Percentiles rank a stretch among this genome's conserved stretches.
These are phyloP conservation scores for Gaeumannomyces sp. DNA, from an alignment of 2,329 filamentous ascomycete species.

Conservation along the genomic window DNA sequence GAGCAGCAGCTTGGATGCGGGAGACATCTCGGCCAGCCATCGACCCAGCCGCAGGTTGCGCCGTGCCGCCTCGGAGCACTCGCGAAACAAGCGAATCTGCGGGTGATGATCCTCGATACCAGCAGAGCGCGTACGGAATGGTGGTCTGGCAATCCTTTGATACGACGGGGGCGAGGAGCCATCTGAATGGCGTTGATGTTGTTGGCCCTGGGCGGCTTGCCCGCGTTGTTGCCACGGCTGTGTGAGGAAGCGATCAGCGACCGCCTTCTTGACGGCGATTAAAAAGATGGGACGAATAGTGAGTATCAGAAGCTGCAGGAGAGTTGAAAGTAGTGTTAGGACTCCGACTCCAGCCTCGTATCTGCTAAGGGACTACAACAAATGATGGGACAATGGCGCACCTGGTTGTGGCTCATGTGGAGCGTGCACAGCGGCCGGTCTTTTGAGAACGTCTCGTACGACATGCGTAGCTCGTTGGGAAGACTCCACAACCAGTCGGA, in stretches of 20 bases:
- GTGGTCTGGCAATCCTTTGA: background rate
- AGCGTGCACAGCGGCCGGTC: conserved; percentile 38
- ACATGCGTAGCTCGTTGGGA: conserved; percentile 31
- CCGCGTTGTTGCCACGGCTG: conserved; percentile 8
- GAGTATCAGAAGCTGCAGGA: conserved; percentile 40
- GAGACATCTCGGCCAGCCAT: conserved; percentile 30
- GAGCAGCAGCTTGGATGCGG: conserved; percentile 34
- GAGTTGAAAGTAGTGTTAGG: background rate
- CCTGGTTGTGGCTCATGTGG: conserved; percentile 43
- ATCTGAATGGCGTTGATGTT: background rate
- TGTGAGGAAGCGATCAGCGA: conserved; percentile 33
- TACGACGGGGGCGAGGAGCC: background rate
- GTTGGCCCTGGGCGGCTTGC: background rate
- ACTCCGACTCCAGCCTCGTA: background rate
- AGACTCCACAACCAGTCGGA: conserved; percentile 33
- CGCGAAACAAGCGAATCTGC: conserved; percentile 25
- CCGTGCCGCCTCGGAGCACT: conserved; percentile 38
- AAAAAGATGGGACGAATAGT: conserved; percentile 43
- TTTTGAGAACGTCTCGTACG: conserved; percentile 26
- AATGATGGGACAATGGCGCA: conserved; percentile 2
- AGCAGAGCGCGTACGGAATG: background rate
- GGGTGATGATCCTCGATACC: conserved; percentile 21
- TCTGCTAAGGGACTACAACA: conserved; percentile 9
- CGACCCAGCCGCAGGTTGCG: conserved; percentile 39
- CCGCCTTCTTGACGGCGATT: conserved; percentile 38